Percentiles rank a stretch among this genome's conserved stretches.
Evolutionary conservation across 495 filamentous ascomycete genomes (phyloP).

Genomic region (Hyaloscypha finlandica): DNA sequence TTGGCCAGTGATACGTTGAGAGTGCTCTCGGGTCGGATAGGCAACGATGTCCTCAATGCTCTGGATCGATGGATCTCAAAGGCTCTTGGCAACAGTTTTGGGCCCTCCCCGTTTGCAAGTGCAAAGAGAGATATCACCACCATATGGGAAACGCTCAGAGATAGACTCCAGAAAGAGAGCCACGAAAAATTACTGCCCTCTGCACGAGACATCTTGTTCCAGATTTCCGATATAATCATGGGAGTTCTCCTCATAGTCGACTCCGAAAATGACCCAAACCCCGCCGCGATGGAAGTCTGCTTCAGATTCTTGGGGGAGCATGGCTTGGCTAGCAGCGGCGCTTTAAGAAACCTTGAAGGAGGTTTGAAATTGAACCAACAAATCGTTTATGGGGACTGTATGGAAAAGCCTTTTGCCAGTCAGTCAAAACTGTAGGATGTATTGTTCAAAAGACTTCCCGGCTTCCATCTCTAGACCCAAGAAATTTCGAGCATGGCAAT

Average conservation of each 20-base stretch:
- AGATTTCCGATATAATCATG: conserved; percentile 14
- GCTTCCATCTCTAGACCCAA: too few species aligned
- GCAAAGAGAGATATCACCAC: not conserved
- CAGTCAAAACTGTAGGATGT: not conserved
- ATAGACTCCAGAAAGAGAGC: not conserved
- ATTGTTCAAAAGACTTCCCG: not conserved
- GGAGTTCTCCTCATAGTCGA: conserved; percentile 8
- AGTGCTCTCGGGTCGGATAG: conserved; percentile 49
- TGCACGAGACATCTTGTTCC: conserved; percentile 7
- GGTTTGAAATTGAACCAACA: conserved; percentile 6
- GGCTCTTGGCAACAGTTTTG: not conserved
- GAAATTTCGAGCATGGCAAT: too few species aligned
- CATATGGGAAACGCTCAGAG: not conserved
- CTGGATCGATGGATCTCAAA: conserved; percentile 35
- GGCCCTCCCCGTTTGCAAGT: not conserved
- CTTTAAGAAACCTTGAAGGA: not conserved
- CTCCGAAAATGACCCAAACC: not conserved
- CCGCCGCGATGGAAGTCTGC: not conserved
- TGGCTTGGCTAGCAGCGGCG: not conserved
- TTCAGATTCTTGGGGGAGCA: not conserved
- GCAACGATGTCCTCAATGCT: conserved; percentile 41
- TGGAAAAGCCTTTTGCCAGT: not conserved
- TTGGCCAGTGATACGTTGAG: conserved; percentile 62
- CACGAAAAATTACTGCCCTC: conserved; percentile 22
- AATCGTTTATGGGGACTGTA: not conserved